Percentiles rank a stretch among this genome's conserved stretches.
phyloP scores from a whole-genome alignment of 1,284 basidiomycete genomes.

The Papiliotrema fonsecae region DNA sequence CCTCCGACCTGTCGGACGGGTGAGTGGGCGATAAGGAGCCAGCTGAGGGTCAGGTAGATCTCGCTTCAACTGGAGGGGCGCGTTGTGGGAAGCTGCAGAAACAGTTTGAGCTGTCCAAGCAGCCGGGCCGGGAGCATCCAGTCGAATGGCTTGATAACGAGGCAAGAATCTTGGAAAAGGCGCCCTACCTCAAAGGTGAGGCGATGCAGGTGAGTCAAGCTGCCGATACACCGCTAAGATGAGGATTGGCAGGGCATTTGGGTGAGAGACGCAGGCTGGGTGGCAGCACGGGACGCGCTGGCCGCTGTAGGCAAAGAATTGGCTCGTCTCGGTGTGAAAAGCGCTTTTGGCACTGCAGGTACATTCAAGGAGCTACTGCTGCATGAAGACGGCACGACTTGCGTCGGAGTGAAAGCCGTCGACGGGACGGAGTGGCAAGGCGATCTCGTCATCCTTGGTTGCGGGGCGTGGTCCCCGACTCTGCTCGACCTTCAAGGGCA shows the following conservation, averaged over 20 bases:
- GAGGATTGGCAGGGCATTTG: conserved; percentile 36
- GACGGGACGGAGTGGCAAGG: conserved; percentile 34
- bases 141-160: no score
- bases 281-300: conserved; percentile 40
- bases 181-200: no score
- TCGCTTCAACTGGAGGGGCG: no score
- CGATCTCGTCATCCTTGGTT: conserved; percentile 41
- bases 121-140: no score
- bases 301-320: conserved; percentile 34
- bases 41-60: no score
- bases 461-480: conserved; percentile 43
- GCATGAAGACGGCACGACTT: conserved; percentile 15
- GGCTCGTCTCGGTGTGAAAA: conserved; percentile 30
- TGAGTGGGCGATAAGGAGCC: no score
- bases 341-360: conserved; percentile 29
- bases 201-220: no score
- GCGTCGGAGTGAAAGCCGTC: conserved; percentile 29
- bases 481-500: conserved; percentile 44
- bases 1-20: no score
- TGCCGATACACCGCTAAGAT: conserved; percentile 8
- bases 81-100: no score
- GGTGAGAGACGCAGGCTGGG: conserved; percentile 37
- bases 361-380: conserved; percentile 33
- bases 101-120: no score
- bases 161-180: no score